phyloP scores from a whole-genome alignment of 2,329 filamentous ascomycete species.

The Phialophora verrucosa region DNA sequence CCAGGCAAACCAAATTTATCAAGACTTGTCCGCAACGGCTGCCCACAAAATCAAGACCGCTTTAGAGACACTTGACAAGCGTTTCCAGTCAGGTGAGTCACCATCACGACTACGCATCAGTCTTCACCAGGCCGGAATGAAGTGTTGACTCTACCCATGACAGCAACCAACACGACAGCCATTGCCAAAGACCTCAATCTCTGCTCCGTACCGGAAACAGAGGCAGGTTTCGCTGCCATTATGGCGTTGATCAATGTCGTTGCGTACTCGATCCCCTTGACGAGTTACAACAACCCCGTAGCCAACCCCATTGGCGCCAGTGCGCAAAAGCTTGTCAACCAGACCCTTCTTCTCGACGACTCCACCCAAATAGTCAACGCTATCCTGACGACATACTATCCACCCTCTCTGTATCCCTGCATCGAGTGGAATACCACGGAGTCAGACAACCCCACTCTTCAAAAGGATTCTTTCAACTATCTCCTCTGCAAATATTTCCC shows the following conservation, averaged over 20 bases:
- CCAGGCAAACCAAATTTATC: constrained; percentile 20
- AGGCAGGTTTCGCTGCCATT: constrained; percentile 1
- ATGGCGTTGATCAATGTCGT: constrained; percentile 10
- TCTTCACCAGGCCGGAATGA: background rate
- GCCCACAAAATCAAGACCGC: constrained; percentile 21
- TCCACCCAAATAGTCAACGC: constrained; percentile 11
- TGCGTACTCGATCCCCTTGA: background rate
- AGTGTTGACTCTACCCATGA: constrained; percentile 4
- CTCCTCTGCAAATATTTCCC: constrained; percentile 25
- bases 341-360: background rate
- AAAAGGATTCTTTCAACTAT: constrained; percentile 17
- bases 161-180: constrained; percentile 16
- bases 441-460: constrained; percentile 10
- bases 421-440: constrained; percentile 10
- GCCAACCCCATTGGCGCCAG: background rate
- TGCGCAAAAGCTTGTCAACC: constrained; percentile 5
- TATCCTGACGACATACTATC: constrained; percentile 1
- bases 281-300: constrained; percentile 3
- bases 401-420: constrained; percentile 7
- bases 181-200: constrained; percentile 21
- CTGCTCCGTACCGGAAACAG: constrained; percentile 13
- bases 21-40: constrained; percentile 14
- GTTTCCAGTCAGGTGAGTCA: constrained; percentile 8
- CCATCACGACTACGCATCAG: background rate
- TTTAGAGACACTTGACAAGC: constrained; percentile 6